Percentiles rank a stretch among this genome's conserved stretches.
Conservation (phyloP, 345 rosid genomes). For the Moricandia arvensis region DNA sequence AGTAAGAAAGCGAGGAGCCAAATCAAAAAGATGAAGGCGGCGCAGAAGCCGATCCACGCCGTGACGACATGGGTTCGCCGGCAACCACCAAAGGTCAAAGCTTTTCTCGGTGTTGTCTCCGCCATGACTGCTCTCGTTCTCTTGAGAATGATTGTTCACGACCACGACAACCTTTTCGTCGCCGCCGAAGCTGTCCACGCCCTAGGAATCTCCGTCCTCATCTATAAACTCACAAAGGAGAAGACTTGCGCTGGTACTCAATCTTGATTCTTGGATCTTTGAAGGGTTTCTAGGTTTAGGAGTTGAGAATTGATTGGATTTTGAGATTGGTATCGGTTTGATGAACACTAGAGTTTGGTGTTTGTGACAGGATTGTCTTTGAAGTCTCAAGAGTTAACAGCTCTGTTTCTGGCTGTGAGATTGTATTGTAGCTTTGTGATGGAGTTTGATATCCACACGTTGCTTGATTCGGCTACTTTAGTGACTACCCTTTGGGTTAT, state of each 20-base stretch:
- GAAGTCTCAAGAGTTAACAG: slow-evolving; percentile 84
- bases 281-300: neutral
- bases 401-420: slow-evolving; percentile 76
- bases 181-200: slow-evolving; percentile 90
- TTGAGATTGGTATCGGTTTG: neutral
- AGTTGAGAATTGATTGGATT: neutral
- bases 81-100: slow-evolving; percentile 87
- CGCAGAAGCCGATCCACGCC: slow-evolving; percentile 61
- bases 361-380: slow-evolving; percentile 66
- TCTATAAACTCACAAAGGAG: slow-evolving; percentile 87
- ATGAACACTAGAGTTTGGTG: neutral
- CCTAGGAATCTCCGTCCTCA: slow-evolving; percentile 78
- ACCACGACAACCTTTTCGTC: slow-evolving; percentile 87
- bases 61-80: slow-evolving; percentile 76
- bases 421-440: slow-evolving; percentile 89
- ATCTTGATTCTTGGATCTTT: neutral
- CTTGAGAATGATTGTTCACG: slow-evolving; percentile 75
- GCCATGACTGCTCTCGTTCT: slow-evolving; percentile 70
- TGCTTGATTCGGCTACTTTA: slow-evolving; percentile 80
- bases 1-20: neutral
- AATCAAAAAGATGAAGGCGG: slow-evolving; percentile 49
- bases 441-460: slow-evolving; percentile 87
- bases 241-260: slow-evolving; percentile 77
- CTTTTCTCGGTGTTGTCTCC: slow-evolving; percentile 59
- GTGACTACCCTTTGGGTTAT: slow-evolving; percentile 83